Base-by-base conservation (phyloP, 2,329 filamentous ascomycete species). In the Talaromyces sp. region DNA sequence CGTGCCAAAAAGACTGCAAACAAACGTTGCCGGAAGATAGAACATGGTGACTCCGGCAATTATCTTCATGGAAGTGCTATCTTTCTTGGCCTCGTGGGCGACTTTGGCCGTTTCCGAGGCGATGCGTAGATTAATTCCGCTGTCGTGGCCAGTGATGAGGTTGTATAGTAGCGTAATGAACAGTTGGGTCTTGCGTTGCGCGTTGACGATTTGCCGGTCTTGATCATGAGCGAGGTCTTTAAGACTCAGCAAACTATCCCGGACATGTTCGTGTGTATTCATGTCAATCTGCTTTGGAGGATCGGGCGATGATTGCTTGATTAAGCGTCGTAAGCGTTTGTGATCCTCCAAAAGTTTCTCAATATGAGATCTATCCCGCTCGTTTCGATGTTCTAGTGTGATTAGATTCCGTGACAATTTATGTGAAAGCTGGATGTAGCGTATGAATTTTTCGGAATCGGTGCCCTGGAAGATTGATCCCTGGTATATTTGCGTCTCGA, bases 61-160 rank as follows among this genome's bases (percentile, higher is more conserved):
- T n/a, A 69, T 70, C 47, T 72, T 71, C 71, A 72, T 70, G 1
- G 69, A 69, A 7, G 64, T 63, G 56, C 70, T 72, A 58, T 72
- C 70, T 45, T 68, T 69, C 31, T 65, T 66, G 4, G 69, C 61
- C 47, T 68, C 67, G 8, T 65, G 62, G 14, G 68, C 69, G 37
- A 71, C 60, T 27, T 62, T 65, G 27, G 64, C 64, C 1, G 64
- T 65, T 35, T 62, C 64, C 7, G 64, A 65, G 14, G 64, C 64
- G 19, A 65, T 71, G 8, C 63, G 64, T 10, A 71, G 60, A 62
- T 70, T 72, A 6, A 67, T 67, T 1, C 63, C 63, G 37, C 67
- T 67, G 50, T 72, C 71, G 31, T 68, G 69, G 3, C 69, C 67
- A 2, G 71, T 68, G 31, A 71, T 72, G 1, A 70, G 63, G 45